A percentile compares a stretch with the other conserved stretches of the same genome.
phyloP scores from a whole-genome alignment of 2,329 filamentous ascomycete genomes.

The Cordyceps pruinosa region DNA sequence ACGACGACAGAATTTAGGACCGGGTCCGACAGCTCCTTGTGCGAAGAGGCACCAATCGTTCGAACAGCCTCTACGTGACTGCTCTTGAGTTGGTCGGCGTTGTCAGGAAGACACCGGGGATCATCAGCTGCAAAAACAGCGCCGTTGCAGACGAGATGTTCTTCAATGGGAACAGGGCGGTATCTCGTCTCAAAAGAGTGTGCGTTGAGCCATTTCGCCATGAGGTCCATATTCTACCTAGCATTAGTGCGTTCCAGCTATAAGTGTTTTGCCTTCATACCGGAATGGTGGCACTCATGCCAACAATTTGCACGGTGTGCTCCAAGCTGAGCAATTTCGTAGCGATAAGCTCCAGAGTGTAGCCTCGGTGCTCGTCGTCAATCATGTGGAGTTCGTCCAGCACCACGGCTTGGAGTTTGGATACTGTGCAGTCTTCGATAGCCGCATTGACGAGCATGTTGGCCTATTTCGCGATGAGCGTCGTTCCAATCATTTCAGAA shows the following conservation, averaged over 20 bases:
- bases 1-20: slow-evolving; percentile 65
- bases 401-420: slow-evolving; percentile 59
- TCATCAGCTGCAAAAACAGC: slow-evolving; percentile 54
- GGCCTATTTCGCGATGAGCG: slow-evolving; percentile 41
- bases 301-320: slow-evolving; percentile 62
- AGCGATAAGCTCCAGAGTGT: slow-evolving; percentile 66
- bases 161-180: slow-evolving; percentile 67
- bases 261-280: slow-evolving; percentile 33
- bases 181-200: slow-evolving; percentile 69
- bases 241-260: neutral
- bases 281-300: slow-evolving; percentile 73
- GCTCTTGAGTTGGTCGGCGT: slow-evolving; percentile 43
- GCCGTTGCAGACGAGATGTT: slow-evolving; percentile 66
- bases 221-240: slow-evolving; percentile 57
- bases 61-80: slow-evolving; percentile 31
- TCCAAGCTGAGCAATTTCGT: slow-evolving; percentile 66
- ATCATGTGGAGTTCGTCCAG: slow-evolving; percentile 80
- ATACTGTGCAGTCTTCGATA: slow-evolving; percentile 62
- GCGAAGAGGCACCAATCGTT: slow-evolving; percentile 46
- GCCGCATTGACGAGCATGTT: slow-evolving; percentile 67
- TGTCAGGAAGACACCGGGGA: slow-evolving; percentile 51
- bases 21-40: slow-evolving; percentile 57
- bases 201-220: slow-evolving; percentile 63
- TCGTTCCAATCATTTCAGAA: neutral
- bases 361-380: slow-evolving; percentile 68